phyloP scores from a whole-genome alignment of 2,329 filamentous ascomycete species.

The Alternaria metachromatica region DNA sequence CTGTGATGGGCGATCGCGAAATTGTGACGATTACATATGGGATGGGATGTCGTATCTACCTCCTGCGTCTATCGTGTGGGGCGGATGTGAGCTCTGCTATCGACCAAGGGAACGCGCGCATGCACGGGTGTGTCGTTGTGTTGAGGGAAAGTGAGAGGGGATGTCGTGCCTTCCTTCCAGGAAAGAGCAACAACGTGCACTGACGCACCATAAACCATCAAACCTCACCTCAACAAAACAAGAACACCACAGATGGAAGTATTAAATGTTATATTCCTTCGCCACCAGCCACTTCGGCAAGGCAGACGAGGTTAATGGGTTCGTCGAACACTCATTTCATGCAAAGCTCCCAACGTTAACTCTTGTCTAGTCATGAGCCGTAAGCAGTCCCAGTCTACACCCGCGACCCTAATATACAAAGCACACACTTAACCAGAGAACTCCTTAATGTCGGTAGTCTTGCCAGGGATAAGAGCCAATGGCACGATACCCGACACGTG shows the following conservation, averaged over 20 bases:
- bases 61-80: not conserved
- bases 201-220: not conserved
- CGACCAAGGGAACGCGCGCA: not conserved
- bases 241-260: slow-evolving; percentile 1
- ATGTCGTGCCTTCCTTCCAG: not conserved
- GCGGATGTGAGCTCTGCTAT: not conserved
- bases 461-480: slow-evolving; percentile 74
- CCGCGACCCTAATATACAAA: slow-evolving; percentile 39
- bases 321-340: slow-evolving; percentile 25
- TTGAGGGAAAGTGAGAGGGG: not conserved
- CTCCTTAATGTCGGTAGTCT: slow-evolving; percentile 67
- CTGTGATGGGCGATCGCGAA: not conserved
- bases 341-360: slow-evolving; percentile 25
- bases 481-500: slow-evolving; percentile 96
- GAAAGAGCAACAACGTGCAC: not conserved
- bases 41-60: not conserved
- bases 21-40: not conserved
- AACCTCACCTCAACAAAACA: not conserved
- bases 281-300: slow-evolving; percentile 8
- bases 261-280: slow-evolving; percentile 20
- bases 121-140: not conserved
- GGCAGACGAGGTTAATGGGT: slow-evolving; percentile 23
- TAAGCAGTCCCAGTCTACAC: slow-evolving; percentile 26
- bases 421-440: slow-evolving; percentile 58
- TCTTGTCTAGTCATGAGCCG: slow-evolving; percentile 43